phyloP scores from a whole-genome alignment of 2,329 filamentous ascomycete species.

The Penicillium sp. region DNA sequence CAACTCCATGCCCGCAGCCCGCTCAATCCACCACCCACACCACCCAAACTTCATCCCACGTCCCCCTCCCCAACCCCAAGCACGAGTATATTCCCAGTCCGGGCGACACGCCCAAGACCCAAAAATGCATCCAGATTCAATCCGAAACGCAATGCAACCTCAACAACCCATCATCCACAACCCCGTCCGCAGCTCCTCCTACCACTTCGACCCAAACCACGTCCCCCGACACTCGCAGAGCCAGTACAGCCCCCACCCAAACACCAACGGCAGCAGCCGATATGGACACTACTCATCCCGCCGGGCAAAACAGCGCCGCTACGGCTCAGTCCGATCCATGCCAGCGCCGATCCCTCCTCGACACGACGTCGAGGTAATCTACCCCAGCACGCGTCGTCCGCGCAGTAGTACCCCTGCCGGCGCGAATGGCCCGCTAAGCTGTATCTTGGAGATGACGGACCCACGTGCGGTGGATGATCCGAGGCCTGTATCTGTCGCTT shows the following conservation, averaged over 20 bases:
- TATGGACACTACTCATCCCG: constrained; percentile 13
- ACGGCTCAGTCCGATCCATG: constrained; percentile 17
- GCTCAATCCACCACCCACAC: constrained; percentile 22
- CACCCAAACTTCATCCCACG: constrained; percentile 21
- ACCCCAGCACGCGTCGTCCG: constrained; percentile 28
- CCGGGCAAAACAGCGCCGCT: constrained; percentile 18
- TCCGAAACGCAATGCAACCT: constrained; percentile 6
- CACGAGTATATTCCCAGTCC: constrained; percentile 16
- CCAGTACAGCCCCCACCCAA: constrained; percentile 9
- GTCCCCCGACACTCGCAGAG: constrained; percentile 24
- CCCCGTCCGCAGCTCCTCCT: constrained; percentile 15
- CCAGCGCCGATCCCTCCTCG: constrained; percentile 19
- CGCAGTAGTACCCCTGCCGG: constrained; percentile 29
- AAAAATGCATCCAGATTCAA: constrained; percentile 7
- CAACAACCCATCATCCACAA: constrained; percentile 6
- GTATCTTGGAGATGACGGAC: constrained; percentile 24
- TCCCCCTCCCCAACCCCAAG: constrained; percentile 5
- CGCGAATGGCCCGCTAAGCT: constrained; percentile 20
- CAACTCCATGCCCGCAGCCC: constrained; percentile 9
- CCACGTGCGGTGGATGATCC: constrained; percentile 20
- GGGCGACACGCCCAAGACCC: constrained; percentile 5
- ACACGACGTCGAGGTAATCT: constrained; percentile 29
- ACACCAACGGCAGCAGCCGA: background rate
- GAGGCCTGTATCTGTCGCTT: constrained; percentile 1
- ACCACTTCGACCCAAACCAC: constrained; percentile 22